Conservation (phyloP, 2,329 filamentous ascomycete species). For the Colletotrichum acutatum region DNA sequence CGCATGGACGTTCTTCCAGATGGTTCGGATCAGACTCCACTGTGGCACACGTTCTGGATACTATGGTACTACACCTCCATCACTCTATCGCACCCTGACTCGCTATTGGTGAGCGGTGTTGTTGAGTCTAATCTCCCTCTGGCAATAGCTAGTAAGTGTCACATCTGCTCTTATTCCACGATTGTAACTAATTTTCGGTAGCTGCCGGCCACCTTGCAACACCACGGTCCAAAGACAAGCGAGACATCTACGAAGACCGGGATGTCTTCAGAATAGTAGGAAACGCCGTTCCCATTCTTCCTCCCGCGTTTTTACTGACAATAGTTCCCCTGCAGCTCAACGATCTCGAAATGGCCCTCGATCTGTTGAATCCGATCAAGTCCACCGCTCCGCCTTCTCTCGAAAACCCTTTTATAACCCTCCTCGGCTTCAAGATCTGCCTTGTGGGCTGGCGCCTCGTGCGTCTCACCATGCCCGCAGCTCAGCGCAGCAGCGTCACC, state of each 20-base stretch:
- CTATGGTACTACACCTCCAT: constrained; percentile 26
- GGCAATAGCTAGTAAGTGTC: constrained; percentile 15
- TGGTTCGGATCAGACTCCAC: constrained; percentile 4
- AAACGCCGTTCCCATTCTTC: too few species aligned
- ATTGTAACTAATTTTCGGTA: not conserved
- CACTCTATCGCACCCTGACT: constrained; percentile 17
- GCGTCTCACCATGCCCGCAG: constrained; percentile 17
- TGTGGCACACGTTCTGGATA: constrained; percentile 27
- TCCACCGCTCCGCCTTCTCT: constrained; percentile 13
- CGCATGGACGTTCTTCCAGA: constrained; percentile 15
- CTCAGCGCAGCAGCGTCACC: not conserved
- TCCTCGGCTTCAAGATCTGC: constrained; percentile 24
- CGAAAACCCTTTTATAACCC: constrained; percentile 20
- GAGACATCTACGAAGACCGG: constrained; percentile 18
- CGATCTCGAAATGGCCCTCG: constrained; percentile 18
- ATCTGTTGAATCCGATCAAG: constrained; percentile 9
- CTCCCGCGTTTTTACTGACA: not conserved
- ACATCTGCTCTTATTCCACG: too few species aligned
- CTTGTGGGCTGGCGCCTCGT: constrained; percentile 23
- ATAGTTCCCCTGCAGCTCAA: not conserved
- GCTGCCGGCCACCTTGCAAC: constrained; percentile 20
- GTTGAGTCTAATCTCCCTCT: constrained; percentile 18
- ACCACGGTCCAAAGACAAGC: constrained; percentile 8
- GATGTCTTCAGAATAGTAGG: constrained; percentile 18
- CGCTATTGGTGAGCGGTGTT: constrained; percentile 12